These are phyloP conservation scores for Suaeda aralocaspica DNA, from an alignment of 148 eudicot genomes.

Conservation along the genomic window DNA sequence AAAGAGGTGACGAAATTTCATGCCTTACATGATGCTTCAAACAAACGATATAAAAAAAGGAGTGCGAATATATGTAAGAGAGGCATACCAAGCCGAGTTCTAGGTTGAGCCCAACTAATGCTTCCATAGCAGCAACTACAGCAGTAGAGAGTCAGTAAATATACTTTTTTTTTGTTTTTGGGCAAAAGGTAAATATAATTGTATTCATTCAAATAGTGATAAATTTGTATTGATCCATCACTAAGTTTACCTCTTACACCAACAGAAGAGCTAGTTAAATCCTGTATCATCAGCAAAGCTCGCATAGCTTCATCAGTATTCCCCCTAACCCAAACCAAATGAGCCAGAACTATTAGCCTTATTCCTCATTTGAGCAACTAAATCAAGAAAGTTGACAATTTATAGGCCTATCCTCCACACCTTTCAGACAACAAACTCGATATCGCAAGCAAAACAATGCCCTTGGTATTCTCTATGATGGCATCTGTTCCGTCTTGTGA, in stretches of 20 bases:
- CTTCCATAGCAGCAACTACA: constrained; percentile 88
- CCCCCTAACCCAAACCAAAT: constrained; percentile 41
- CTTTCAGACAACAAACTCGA: constrained; percentile 70
- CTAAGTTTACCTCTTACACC: constrained; percentile 56
- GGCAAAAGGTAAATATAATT: neutral
- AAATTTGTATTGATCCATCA: neutral
- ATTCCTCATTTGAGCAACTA: neutral
- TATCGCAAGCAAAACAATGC: constrained; percentile 68
- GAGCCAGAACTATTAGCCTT: constrained; percentile 2
- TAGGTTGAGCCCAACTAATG: constrained; percentile 73
- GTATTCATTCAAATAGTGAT: neutral
- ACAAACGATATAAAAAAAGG: neutral
- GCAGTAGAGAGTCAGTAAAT: neutral
- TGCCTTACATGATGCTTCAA: neutral
- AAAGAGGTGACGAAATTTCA: neutral
- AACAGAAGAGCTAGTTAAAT: constrained; percentile 46
- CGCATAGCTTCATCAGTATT: constrained; percentile 68
- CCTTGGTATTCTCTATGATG: constrained; percentile 49
- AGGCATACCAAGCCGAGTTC: constrained; percentile 60
- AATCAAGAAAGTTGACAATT: neutral
- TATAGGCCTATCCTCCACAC: constrained; percentile 25
- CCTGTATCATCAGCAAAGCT: constrained; percentile 52
- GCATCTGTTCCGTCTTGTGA: constrained; percentile 40
- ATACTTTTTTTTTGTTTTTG: too few relatives aligned
- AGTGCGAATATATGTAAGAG: constrained; percentile 4